phyloP scores from a whole-genome alignment of 345 rosid genomes.

The Ceriops tagal region DNA sequence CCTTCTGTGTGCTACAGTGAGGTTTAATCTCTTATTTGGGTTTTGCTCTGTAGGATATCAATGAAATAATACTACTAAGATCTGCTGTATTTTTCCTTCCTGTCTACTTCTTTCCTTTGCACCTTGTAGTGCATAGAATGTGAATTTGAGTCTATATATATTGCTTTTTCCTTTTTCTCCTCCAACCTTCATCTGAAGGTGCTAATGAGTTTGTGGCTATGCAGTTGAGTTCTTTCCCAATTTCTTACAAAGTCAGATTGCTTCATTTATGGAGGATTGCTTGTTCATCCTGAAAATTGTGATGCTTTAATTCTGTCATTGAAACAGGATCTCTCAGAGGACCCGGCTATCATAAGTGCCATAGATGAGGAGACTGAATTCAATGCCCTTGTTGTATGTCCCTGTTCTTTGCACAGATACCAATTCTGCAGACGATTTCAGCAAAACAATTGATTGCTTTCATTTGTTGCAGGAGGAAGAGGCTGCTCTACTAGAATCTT shows the following conservation, averaged over 20 bases:
- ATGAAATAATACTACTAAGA: no score
- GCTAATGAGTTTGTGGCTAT: neutral
- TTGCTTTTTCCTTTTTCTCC: no score
- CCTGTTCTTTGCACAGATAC: neutral
- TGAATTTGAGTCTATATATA: no score
- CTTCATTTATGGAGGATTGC: no score
- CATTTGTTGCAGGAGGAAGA: slow-evolving; percentile 70
- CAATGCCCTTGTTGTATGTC: slow-evolving; percentile 83
- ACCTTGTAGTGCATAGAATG: no score
- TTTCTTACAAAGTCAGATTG: neutral
- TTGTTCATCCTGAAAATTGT: neutral
- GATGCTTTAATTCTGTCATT: neutral
- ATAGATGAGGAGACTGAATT: slow-evolving; percentile 92
- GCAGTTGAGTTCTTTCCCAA: neutral
- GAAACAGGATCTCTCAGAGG: slow-evolving; percentile 79
- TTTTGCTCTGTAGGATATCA: no score
- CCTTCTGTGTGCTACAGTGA: neutral
- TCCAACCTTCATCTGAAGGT: no score
- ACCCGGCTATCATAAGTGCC: slow-evolving; percentile 64
- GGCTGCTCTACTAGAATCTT: slow-evolving; percentile 75
- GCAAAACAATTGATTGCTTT: neutral
- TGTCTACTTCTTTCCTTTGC: no score
- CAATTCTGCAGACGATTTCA: slow-evolving; percentile 15
- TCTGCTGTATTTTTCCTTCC: no score
- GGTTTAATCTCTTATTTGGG: neutral